Conservation (phyloP, 2,329 filamentous ascomycete species). For the Penicillium sp. region DNA sequence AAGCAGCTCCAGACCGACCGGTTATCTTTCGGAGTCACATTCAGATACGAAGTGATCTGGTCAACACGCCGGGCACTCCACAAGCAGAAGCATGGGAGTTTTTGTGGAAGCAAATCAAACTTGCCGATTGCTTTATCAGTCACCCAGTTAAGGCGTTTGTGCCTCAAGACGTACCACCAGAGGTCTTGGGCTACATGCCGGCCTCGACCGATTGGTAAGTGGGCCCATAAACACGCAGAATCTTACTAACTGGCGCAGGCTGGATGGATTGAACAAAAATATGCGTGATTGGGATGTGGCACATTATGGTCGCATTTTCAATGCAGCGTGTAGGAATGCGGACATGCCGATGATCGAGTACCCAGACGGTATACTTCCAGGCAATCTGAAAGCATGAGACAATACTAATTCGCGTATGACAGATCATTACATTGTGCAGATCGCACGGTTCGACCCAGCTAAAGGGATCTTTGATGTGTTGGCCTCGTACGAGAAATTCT, state of each 20-base stretch:
- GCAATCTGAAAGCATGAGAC: too few species aligned
- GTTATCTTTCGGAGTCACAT: slow-evolving; percentile 79
- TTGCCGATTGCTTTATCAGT: slow-evolving; percentile 74
- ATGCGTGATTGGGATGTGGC: slow-evolving; percentile 63
- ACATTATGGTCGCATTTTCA: slow-evolving; percentile 70
- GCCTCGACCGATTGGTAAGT: slow-evolving; percentile 72
- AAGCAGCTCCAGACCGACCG: slow-evolving; percentile 62
- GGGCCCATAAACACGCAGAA: slow-evolving; percentile 8
- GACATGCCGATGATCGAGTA: slow-evolving; percentile 25
- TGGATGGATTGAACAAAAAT: slow-evolving; percentile 72
- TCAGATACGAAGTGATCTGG: slow-evolving; percentile 68
- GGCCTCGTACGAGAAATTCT: slow-evolving; percentile 70
- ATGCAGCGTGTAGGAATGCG: slow-evolving; percentile 55
- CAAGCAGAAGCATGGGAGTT: slow-evolving; percentile 72
- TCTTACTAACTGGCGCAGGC: slow-evolving; percentile 37
- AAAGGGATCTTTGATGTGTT: slow-evolving; percentile 78
- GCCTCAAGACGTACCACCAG: slow-evolving; percentile 60
- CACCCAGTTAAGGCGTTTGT: slow-evolving; percentile 76
- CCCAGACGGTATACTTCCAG: slow-evolving; percentile 17
- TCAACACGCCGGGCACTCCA: slow-evolving; percentile 59
- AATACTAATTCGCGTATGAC: slow-evolving; percentile 41
- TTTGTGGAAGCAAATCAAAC: slow-evolving; percentile 67
- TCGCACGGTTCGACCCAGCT: slow-evolving; percentile 77
- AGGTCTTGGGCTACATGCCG: slow-evolving; percentile 68
- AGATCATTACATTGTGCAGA: slow-evolving; percentile 72